Conservation (phyloP, 2,329 filamentous ascomycete genomes). For the Neofusicoccum sp. region DNA sequence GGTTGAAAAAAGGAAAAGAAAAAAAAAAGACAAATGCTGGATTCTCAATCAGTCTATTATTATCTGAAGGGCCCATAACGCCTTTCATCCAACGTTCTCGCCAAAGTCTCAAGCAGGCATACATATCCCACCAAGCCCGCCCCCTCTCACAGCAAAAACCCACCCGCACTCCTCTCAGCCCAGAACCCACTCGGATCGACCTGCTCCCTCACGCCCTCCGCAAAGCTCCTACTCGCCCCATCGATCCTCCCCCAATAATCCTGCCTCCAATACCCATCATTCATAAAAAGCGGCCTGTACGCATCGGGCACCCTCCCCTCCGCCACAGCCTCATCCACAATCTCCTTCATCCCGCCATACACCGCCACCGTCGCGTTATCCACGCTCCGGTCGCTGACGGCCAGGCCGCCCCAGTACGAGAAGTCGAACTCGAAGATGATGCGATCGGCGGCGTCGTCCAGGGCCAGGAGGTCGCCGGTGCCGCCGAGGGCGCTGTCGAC, state of each 20-base stretch:
- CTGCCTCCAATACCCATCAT: slow-evolving; percentile 45
- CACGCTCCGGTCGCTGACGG: slow-evolving; percentile 36
- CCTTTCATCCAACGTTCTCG: no score
- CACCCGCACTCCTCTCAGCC: slow-evolving; percentile 38
- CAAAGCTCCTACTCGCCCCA: slow-evolving; percentile 29
- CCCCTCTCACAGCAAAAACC: slow-evolving; percentile 28
- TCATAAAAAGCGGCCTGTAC: slow-evolving; percentile 48
- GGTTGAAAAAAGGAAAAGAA: no score
- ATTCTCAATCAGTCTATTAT: no score
- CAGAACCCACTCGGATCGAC: slow-evolving; percentile 44
- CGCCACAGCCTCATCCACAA: slow-evolving; percentile 35
- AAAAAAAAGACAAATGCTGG: no score
- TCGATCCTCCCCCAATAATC: slow-evolving; percentile 44
- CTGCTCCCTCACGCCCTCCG: slow-evolving; percentile 32
- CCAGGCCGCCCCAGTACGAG: slow-evolving; percentile 32
- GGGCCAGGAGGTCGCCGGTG: slow-evolving; percentile 38
- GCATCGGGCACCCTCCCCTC: slow-evolving; percentile 38
- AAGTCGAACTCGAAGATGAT: slow-evolving; percentile 49
- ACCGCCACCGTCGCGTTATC: slow-evolving; percentile 40
- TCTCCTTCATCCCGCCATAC: slow-evolving; percentile 37
- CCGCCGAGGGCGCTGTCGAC: background rate
- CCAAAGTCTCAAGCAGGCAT: no score
- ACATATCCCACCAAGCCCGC: no score
- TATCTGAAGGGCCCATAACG: no score
- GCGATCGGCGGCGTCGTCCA: slow-evolving; percentile 41